Percentiles rank a stretch among this genome's conserved stretches.
Evolutionary conservation across 176 grass and related monocot species (phyloP).

Genomic region (Paspalum vaginatum): DNA sequence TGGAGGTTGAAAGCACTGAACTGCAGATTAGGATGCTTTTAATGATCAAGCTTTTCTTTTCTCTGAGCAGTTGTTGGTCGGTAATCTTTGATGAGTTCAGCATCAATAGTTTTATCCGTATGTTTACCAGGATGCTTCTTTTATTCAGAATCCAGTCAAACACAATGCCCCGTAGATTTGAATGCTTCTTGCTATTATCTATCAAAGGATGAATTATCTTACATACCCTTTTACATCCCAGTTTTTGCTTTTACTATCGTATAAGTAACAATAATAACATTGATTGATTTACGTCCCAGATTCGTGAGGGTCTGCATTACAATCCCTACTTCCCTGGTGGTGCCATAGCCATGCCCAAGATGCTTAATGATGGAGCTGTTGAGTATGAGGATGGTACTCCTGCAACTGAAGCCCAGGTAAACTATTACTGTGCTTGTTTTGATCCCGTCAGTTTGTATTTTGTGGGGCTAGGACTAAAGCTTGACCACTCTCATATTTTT

Average conservation of each 20-base stretch:
- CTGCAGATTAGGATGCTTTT: not conserved
- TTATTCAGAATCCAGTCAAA: conserved; percentile 1
- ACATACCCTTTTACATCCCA: not conserved
- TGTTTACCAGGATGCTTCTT: conserved; percentile 7
- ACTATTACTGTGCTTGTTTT: not conserved
- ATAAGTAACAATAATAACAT: not conserved
- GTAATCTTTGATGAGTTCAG: conserved; percentile 1
- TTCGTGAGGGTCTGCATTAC: conserved; percentile 95
- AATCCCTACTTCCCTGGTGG: conserved; percentile 99
- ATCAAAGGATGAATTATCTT: not conserved
- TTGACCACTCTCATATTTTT: conserved; percentile 24
- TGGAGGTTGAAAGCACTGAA: not conserved
- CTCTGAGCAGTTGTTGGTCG: not conserved
- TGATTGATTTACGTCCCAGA: conserved; percentile 52
- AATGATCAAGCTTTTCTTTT: not conserved
- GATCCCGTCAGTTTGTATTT: not conserved
- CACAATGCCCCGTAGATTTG: not conserved
- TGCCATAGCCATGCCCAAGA: conserved; percentile 99
- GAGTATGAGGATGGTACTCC: conserved; percentile 96
- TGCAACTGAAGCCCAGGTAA: conserved; percentile 95
- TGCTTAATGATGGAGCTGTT: conserved; percentile 95
- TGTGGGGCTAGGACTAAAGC: conserved; percentile 10
- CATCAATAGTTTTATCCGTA: not conserved
- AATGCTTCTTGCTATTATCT: conserved; percentile 1
- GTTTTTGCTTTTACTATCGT: conserved; percentile 9